Base-by-base conservation (phyloP, 306 rosid genomes). In the Comarum palustre region DNA sequence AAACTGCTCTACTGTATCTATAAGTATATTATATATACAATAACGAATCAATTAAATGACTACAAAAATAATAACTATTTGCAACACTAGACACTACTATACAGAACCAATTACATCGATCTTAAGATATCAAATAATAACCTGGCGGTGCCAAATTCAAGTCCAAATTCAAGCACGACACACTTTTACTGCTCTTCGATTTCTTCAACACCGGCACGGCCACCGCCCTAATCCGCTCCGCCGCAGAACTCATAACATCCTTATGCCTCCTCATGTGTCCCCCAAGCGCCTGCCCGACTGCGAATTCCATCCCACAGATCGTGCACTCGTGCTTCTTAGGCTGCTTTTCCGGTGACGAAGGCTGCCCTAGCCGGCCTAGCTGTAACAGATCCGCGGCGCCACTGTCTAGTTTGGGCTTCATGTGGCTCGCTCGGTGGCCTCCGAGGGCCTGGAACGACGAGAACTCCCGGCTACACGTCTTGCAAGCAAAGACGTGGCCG, bases 201-300 rank as follows among this genome's bases (percentile, higher is more conserved):
- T 82, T 87, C 82, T 83, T 85, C 69, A 84, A 61, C 9, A 85
- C 71, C 11, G 84, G 78, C 69, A 42, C 11, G 1, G 60, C 10
- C 55, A 45, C 57, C 39, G 41, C 16, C 52, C 20, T 36, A 24
- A 45, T 43, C 34, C 7, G 27, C 19, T 1, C 75, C 1, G 4
- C 60, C 3, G 43, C 45, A 4, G 14, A 65, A 27, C 51, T 29
- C 12, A 39, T 6, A 0, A 6, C 54, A 3, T 72, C 75, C 42
- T 89, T 84, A 66, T 93, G 98, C n/a, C 92, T 84, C 43, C 98
- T 85, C 98, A 93, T 89, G 78, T 93, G 98, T 0, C 98, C 98
- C 15, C 98, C 97, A 0, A 93, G 86, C 2, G 98, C 97, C 52
- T 93, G 98, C n/a, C 98, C 98, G 5, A 83, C 38, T 1, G 84